These are phyloP conservation scores for Priceomyces castillae DNA, from an alignment of 805 yeast genomes.

Conservation along the genomic window DNA sequence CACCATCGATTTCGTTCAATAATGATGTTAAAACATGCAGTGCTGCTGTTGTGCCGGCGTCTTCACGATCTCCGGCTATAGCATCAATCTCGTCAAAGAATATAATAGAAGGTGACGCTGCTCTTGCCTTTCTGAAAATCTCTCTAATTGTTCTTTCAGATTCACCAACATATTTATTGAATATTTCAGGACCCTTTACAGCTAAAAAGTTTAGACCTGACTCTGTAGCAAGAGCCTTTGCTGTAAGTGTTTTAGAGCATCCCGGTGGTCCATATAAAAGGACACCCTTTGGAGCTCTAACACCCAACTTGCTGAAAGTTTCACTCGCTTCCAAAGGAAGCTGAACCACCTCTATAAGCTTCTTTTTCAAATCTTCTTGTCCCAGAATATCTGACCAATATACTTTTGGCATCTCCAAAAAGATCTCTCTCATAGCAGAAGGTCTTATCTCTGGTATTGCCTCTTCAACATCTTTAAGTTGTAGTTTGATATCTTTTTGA, in stretches of 20 bases:
- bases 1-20: constrained; percentile 95
- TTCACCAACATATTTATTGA: constrained; percentile 95
- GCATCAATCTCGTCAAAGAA: constrained; percentile 98
- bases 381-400: constrained; percentile 97
- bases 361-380: constrained; percentile 75
- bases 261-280: constrained; percentile 97
- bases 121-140: constrained; percentile 88
- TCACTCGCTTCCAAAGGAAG: constrained; percentile 83
- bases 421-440: constrained; percentile 95
- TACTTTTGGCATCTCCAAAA: constrained; percentile 91
- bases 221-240: constrained; percentile 93
- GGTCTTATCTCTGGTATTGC: constrained; percentile 85
- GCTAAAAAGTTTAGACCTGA: constrained; percentile 92
- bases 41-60: constrained; percentile 62
- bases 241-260: constrained; percentile 91
- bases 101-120: constrained; percentile 91
- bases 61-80: constrained; percentile 71
- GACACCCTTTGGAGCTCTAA: constrained; percentile 90
- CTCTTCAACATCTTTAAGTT: constrained; percentile 55
- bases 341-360: constrained; percentile 86
- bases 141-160: constrained; percentile 92
- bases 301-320: constrained; percentile 73
- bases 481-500: constrained; percentile 44
- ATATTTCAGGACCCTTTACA: constrained; percentile 94
- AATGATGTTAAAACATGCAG: constrained; percentile 87